Percentiles rank a stretch among this genome's conserved stretches.
phyloP scores from a whole-genome alignment of 805 yeast genomes.

The Candida verbasci region DNA sequence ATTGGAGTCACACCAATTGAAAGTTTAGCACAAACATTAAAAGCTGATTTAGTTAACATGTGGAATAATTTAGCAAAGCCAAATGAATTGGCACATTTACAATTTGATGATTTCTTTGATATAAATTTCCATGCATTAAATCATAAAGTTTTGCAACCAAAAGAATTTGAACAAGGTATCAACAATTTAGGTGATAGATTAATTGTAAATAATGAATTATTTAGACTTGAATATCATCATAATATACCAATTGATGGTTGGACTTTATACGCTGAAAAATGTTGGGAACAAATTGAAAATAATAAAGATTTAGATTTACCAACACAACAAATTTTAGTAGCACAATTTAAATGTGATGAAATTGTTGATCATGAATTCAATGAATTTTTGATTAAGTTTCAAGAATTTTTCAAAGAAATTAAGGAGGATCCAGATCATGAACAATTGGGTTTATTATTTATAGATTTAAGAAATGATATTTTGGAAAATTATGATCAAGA shows the following conservation, averaged over 20 bases:
- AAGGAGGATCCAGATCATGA: constrained; percentile 31
- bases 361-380: constrained; percentile 45
- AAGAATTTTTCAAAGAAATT: constrained; percentile 12
- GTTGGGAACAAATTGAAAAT: constrained; percentile 91
- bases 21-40: constrained; percentile 64
- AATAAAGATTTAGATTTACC: constrained; percentile 95
- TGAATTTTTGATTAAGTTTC: constrained; percentile 22
- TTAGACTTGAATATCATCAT: constrained; percentile 73
- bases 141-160: constrained; percentile 80
- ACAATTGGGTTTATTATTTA: constrained; percentile 41
- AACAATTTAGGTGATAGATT: constrained; percentile 61
- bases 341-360: constrained; percentile 92
- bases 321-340: constrained; percentile 92
- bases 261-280: constrained; percentile 82
- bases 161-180: constrained; percentile 61
- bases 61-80: constrained; percentile 83
- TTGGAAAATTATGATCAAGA: constrained; percentile 55
- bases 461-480: constrained; percentile 40
- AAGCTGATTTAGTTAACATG: constrained; percentile 65
- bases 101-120: constrained; percentile 77
- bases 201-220: constrained; percentile 38
- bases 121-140: constrained; percentile 74
- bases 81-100: constrained; percentile 47
- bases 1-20: constrained; percentile 80
- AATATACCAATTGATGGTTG: constrained; percentile 93